Base-by-base conservation (phyloP, 2,329 filamentous ascomycete genomes). In the Fusarium virguliforme region DNA sequence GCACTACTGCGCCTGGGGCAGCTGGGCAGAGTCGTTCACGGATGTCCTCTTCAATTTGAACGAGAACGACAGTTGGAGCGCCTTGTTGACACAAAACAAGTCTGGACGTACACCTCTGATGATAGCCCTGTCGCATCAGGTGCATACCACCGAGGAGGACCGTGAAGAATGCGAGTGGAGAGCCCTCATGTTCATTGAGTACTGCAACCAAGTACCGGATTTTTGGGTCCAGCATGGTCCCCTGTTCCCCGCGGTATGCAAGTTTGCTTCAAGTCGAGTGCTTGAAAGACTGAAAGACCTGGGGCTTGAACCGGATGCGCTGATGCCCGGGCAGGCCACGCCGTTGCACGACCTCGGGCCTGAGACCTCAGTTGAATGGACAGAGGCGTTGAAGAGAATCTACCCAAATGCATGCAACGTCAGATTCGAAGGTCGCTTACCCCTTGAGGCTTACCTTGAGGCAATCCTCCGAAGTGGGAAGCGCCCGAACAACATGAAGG, bases 191-290 rank as follows among this genome's bases (percentile, higher is more conserved):
- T 26, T 54, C 6, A 22, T 54, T 34, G 50, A 54, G 9, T 37
- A 26, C 32, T 54, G 50, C 13, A 26, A 54, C 18, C 32, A 54
- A 37, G 50, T 35, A 12, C 32, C 50, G 4, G 4, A 4, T 4
- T 54, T 54, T 37, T 54, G 50, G 50, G 18, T 37, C 34, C 32
- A 54, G 8, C 50, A 54, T 9, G 32, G 26, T n/a, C 32, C 50
- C 22, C 12, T 37, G 6, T 54, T 54, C 50, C 32, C 50, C 1
- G 4, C 18, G 2, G 50, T 15, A 10, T 54, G 26, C 13, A 54
- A 54, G 32, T 15, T 54, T 35, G 13, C 32, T 24, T 54, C 50
- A 7, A 54, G 7, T 1, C 24, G 13, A 54, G 50, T 54, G 13
- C 10, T 54, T 15, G 12, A 26, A 24, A 54, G 22, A 22, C 34